Evolutionary conservation across 768 basidiomycete species (phyloP), one percentile per base, ranked within the genome.

Genomic region (Leccinum variicolor): DNA sequence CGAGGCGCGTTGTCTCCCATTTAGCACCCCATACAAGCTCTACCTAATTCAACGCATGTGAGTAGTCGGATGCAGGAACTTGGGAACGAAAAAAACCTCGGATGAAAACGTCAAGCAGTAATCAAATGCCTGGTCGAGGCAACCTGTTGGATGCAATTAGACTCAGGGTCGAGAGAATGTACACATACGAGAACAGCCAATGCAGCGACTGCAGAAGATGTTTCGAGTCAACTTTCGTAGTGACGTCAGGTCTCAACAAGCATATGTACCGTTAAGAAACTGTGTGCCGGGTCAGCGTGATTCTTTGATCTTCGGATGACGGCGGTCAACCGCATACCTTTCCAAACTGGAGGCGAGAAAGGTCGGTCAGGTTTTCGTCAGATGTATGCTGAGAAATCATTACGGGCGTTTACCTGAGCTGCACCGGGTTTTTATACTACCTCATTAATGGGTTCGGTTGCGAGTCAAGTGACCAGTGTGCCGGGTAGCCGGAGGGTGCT

Each of bases 241-340:
- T 21, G 31, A 47, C 5, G 5, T 11, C 7, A 28, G 26, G 5
- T 28, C 6, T 10, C 28, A 41, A 10, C 6, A 43, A 28, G 34
- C 55, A n/a, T n/a, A n/a, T n/a, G 4, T 59, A 66, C 66, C 67
- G 8, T 69, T 67, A 11, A 66, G 43, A 48, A 55, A 62, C 67
- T 67, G 33, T 14, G 45, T 48, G 2, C 2, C 19, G 6, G 6
- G 28, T 59, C 8, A 51, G 43, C 7, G 11, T 19, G 25, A 26
- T 50, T 10, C 4, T 3, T 29, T 43, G 6, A 41, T 25, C 29
- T 4, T 10, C 31, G 4, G 13, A 14, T 33, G 31, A 26, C 31
- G 49, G 1, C 34, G 46, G 2, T 25, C 9, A 4, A 29, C 23
- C 13, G 8, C 64, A 34, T n/a, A 67, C 66, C 66, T 64, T 67